A percentile compares a stretch with the other conserved stretches of the same genome.
These are phyloP conservation scores for Colletotrichum cordylinicola DNA, from an alignment of 2,329 filamentous ascomycete species.

Conservation along the genomic window DNA sequence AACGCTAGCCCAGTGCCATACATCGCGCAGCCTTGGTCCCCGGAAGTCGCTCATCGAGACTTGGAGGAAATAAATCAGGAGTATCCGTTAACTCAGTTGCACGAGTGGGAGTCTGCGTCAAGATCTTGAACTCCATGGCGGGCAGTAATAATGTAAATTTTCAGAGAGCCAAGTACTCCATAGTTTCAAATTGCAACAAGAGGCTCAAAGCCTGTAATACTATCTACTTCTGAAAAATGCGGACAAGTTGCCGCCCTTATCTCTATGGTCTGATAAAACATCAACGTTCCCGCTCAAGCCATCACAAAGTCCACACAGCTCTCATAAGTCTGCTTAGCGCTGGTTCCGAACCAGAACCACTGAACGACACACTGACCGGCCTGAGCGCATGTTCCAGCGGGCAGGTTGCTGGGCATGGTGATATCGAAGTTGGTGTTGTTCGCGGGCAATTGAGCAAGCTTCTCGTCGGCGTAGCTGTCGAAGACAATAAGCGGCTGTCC, in stretches of 20 bases:
- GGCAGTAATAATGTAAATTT: too few relatives aligned
- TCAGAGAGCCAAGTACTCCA: too few relatives aligned
- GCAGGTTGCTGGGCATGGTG: constrained; percentile 33
- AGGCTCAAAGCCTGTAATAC: not conserved
- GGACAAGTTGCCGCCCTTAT: not conserved
- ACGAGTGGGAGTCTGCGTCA: too few relatives aligned
- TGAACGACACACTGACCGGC: constrained; percentile 44
- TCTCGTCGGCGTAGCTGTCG: constrained; percentile 58
- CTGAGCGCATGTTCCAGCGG: constrained; percentile 31
- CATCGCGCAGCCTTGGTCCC: too few relatives aligned
- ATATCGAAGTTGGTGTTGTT: constrained; percentile 53
- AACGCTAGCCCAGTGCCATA: too few relatives aligned
- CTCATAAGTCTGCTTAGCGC: constrained; percentile 42
- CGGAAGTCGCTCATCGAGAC: too few relatives aligned
- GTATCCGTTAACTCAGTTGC: too few relatives aligned
- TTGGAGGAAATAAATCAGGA: too few relatives aligned
- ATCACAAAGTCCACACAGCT: constrained; percentile 41
- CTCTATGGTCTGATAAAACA: not conserved
- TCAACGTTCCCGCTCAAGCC: not conserved
- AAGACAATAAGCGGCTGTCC: constrained; percentile 60
- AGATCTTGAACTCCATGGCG: too few relatives aligned
- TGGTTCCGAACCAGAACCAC: constrained; percentile 50
- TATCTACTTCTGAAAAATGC: not conserved
- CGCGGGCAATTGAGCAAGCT: constrained; percentile 34
- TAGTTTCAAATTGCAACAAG: not conserved